Percentiles rank a stretch among this genome's conserved stretches.
phyloP scores from a whole-genome alignment of 441 rosid species.

The Isatis lusitanica region DNA sequence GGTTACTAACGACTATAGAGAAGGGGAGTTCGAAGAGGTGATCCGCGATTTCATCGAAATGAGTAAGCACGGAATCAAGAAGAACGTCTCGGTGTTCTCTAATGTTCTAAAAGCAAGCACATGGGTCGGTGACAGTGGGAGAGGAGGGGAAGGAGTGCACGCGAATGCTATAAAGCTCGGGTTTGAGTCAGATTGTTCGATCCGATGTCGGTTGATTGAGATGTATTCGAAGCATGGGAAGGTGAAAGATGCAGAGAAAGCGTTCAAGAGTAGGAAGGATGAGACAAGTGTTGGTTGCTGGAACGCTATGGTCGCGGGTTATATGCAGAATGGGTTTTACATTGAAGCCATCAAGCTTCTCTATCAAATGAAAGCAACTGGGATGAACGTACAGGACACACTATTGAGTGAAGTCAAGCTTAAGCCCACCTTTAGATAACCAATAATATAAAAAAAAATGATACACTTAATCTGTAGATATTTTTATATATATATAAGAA shows the following conservation, averaged over 20 bases:
- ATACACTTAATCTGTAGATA: constrained; percentile 19
- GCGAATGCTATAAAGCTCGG: constrained; percentile 55
- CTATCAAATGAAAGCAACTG: constrained; percentile 60
- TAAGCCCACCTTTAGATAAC: background rate
- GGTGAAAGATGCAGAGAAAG: constrained; percentile 49
- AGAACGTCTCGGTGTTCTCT: constrained; percentile 44
- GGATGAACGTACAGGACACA: constrained; percentile 36
- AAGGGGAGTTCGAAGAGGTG: constrained; percentile 43
- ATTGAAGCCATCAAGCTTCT: constrained; percentile 60
- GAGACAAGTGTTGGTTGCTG: constrained; percentile 36
- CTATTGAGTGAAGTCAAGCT: constrained; percentile 21
- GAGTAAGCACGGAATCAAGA: constrained; percentile 47
- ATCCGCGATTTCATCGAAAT: constrained; percentile 49
- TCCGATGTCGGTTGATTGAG: constrained; percentile 54
- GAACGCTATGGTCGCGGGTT: constrained; percentile 58
- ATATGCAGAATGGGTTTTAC: constrained; percentile 45
- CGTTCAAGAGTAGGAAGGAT: constrained; percentile 39
- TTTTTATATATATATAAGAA: constrained; percentile 2
- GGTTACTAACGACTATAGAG: constrained; percentile 55
- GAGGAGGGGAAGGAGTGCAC: constrained; percentile 55
- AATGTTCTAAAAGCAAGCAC: constrained; percentile 58
- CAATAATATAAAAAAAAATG: constrained; percentile 1
- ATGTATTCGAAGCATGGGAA: constrained; percentile 63
- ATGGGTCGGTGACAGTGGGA: constrained; percentile 46
- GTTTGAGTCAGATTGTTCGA: constrained; percentile 40